These are phyloP conservation scores for Letharia lupina DNA, from an alignment of 495 filamentous ascomycete species.

Conservation along the genomic window DNA sequence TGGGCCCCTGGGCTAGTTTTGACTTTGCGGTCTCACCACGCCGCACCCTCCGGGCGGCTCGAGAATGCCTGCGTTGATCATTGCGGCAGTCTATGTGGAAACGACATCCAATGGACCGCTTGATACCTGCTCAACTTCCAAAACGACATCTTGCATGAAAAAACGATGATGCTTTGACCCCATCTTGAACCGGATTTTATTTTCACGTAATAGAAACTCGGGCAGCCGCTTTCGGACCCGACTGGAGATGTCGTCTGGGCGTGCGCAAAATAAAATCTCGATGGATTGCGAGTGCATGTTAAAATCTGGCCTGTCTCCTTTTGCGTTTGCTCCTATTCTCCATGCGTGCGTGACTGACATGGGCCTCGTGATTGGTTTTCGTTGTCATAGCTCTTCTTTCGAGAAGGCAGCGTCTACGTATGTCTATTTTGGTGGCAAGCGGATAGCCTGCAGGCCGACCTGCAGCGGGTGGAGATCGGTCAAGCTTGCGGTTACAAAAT, in stretches of 20 bases:
- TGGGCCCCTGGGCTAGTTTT: no score
- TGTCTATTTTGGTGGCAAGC: neutral
- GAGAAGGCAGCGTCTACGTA: neutral
- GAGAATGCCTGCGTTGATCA: conserved; percentile 4
- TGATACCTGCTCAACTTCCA: neutral
- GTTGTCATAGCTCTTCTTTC: neutral
- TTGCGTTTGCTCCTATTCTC: neutral
- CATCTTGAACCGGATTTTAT: neutral
- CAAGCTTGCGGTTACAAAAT: neutral
- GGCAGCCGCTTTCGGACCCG: neutral
- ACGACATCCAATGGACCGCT: neutral
- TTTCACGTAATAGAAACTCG: neutral
- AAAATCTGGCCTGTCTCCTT: no score
- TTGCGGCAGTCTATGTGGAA: neutral
- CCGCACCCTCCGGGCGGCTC: neutral
- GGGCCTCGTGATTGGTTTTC: neutral
- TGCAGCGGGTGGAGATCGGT: conserved; percentile 1
- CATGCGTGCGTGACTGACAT: neutral
- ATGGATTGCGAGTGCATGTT: neutral
- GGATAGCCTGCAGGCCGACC: neutral
- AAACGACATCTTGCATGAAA: neutral
- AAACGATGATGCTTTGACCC: neutral
- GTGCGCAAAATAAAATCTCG: neutral
- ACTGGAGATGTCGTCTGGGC: neutral
- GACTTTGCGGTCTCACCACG: neutral